phyloP scores from a whole-genome alignment of 129 eudicot genomes.

The Flaveria bidentis region DNA sequence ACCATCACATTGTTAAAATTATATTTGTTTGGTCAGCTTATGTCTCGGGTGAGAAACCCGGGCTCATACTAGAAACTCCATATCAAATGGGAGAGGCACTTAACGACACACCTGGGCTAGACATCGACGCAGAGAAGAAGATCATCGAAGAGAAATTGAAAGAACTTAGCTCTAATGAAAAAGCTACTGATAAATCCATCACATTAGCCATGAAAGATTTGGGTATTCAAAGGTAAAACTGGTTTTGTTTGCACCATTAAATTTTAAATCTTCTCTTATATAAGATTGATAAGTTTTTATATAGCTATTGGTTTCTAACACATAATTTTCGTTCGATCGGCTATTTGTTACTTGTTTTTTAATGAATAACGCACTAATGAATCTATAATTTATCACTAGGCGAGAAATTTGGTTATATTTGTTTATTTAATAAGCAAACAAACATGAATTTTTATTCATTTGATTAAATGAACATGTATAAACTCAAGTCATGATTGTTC shows the following conservation, averaged over 20 bases:
- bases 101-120: conserved; percentile 44
- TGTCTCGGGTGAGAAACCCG: conserved; percentile 57
- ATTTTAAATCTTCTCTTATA: background rate
- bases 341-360: too few species aligned
- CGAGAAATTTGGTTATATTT: too few species aligned
- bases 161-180: conserved; percentile 30
- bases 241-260: background rate
- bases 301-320: too few species aligned
- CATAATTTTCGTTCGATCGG: too few species aligned
- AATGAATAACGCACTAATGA: too few species aligned
- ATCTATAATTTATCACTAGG: too few species aligned
- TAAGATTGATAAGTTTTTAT: too few species aligned
- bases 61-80: conserved; percentile 56
- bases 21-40: conserved; percentile 44
- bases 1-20: background rate
- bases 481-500: too few species aligned
- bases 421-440: too few species aligned
- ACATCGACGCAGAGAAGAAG: conserved; percentile 49
- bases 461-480: too few species aligned
- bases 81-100: conserved; percentile 58
- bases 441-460: too few species aligned
- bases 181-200: conserved; percentile 32
- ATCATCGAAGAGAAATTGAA: conserved; percentile 39
- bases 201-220: conserved; percentile 53
- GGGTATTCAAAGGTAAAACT: conserved; percentile 59